Base-by-base conservation (phyloP, 164 flowering plant genomes). In the Vitis amurensis region DNA sequence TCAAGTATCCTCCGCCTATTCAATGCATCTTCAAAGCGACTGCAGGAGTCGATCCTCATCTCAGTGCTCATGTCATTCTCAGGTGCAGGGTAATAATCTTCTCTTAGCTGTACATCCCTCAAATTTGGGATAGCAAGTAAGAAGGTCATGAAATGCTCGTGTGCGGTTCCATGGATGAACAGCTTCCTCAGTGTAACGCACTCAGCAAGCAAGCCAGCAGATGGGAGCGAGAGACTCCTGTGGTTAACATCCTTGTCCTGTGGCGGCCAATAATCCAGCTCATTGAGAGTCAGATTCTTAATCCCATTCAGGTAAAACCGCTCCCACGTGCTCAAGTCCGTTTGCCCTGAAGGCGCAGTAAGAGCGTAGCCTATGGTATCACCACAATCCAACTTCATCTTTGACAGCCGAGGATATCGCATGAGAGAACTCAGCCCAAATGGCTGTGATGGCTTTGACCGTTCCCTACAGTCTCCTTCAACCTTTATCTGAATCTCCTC, bases 41-140 rank as follows among this genome's bases (percentile, higher is more conserved):
- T 81, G 65, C 93, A 91, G 0, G 98, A 91, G 23, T 80, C 92
- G 0, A 78, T 86, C 67, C 99, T 87, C 99, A 95, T 93, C 79
- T 95, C 99, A 0, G 99, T 90, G 63, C 93, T 91, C 94, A 87
- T 92, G 70, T 95, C 99, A 64, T 89, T 86, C 68, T 93, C 99
- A 0, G 99, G 99, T n/a, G 99, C 99, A 0, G 99, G 99, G 70
- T 91, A 96, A 60, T 96, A 93, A 67, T 96, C 99, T 72, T 83
- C 93, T 70, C 98, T 82, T 63, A 96, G 75, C 79, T 93, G 99
- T 19, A 89, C 91, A 73, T 96, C 97, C 61, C 99, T 86, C 17
- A 92, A 79, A 31, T 83, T 80, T 0, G 83, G 87, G 3, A 88
- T 92, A 3, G 56, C 69, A n/a, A 79, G 86, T 7, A 93, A 72